Evolutionary conservation across 106 monocot genomes (phyloP), one percentile per base, ranked within the genome.

Genomic region (Hemerocallis citrina): DNA sequence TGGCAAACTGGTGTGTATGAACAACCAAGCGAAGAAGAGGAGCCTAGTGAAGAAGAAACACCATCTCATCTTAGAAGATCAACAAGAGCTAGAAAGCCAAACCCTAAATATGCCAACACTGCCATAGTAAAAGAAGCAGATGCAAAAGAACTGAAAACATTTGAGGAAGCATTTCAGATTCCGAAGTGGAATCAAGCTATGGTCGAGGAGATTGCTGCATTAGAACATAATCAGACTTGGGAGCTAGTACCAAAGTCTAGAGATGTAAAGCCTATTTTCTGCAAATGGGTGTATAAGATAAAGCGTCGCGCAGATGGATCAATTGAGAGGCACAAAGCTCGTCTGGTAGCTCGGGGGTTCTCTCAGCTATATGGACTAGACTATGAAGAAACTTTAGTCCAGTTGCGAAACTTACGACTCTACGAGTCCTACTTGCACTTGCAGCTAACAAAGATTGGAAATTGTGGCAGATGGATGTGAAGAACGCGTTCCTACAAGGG

Each of bases 341-440:
- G 40, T 6, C 6, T 79, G 9, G 65, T 74, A 7, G 74, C 69
- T 52, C 34, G 28, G 15, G 59, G 52, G 0, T 68, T 52, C 34
- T 52, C 30, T 49, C 61, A 78, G 64, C 34, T 44, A 49, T 56
- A 63, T 35, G 55, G 61, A 49, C 16, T 68, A 0, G 54, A 77
- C 27, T 72, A 61, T 57, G 49, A 49, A 13, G 67, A 72, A 24
- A 42, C 16, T 77, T 72, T 33, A 72, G 61, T 77, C 72, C 41
- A 34, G 47, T 72, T 23, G 38, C 58, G 2, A 79, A 79, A 34
- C 15, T 43, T 15, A 41, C 52, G 3, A 54, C 38, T 16, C 30
- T 79, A 16, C 34, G 30, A 15, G 50, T 54, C 1, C 23, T 71
- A 6, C 23, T 72, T 19, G 42, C 66, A 19, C n/a, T 77, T 9